Evolutionary conservation across 2,329 filamentous ascomycete species (phyloP).

Genomic region (Lachnellula willkommii): DNA sequence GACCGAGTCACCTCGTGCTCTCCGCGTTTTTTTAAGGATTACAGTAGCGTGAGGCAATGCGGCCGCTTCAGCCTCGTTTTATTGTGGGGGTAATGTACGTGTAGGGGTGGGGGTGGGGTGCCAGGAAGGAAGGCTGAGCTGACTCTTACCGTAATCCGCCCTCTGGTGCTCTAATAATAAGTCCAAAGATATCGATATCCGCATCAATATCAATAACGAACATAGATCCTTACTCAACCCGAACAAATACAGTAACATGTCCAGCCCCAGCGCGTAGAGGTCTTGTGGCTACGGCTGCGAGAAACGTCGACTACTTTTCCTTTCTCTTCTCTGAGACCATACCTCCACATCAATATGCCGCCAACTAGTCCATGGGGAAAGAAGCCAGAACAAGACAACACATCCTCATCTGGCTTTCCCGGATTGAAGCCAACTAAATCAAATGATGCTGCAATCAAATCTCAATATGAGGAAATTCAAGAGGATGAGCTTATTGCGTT

Average conservation of each 20-base stretch:
- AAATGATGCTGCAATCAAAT: constrained; percentile 39
- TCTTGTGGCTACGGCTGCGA: constrained; percentile 28
- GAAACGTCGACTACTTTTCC: constrained; percentile 15
- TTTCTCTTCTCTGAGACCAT: constrained; percentile 6
- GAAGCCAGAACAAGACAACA: constrained; percentile 35
- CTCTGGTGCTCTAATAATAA: too few species aligned
- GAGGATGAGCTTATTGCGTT: constrained; percentile 82
- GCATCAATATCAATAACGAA: not conserved
- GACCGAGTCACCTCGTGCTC: not conserved
- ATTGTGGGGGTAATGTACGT: not conserved
- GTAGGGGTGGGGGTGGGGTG: not conserved
- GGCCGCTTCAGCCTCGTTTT: constrained; percentile 5
- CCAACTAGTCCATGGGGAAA: constrained; percentile 32
- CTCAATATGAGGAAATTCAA: constrained; percentile 78
- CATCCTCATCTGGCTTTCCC: constrained; percentile 20
- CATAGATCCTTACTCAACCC: constrained; percentile 7
- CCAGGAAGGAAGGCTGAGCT: not conserved
- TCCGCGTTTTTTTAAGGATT: not conserved
- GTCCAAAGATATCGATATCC: not conserved
- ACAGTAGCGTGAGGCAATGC: not conserved
- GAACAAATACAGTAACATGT: constrained; percentile 16
- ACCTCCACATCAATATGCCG: constrained; percentile 25
- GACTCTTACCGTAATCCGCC: not conserved
- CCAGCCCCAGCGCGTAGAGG: constrained; percentile 23
- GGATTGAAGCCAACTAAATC: constrained; percentile 16